Evolutionary conservation across 768 basidiomycete genomes (phyloP), one percentile per base, ranked within the genome.

Genomic region (Exidia glandulosa): DNA sequence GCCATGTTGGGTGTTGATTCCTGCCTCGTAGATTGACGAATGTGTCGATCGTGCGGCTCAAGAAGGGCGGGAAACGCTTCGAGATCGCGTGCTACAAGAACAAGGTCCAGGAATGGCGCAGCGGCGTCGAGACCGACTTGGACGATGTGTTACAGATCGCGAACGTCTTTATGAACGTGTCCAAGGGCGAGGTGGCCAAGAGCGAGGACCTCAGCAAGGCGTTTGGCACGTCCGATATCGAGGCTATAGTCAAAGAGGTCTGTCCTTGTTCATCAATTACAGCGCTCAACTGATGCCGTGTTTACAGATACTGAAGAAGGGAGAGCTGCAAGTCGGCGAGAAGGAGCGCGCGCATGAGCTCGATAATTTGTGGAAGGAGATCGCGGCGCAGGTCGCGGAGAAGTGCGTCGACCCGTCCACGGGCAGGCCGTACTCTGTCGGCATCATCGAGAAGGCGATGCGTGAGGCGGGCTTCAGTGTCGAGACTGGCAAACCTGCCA

Each of bases 71-170:
- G 45, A 97, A 97, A 74, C 85, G 96, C 56, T 98, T 96, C 70
- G 96, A 99, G 95, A 89, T 99, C 67, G 95, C 96, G 36, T 96
- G 94, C 73, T 99, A 98, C 78, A 95, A 97, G 79, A 99, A 99
- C 74, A 97, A 97, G 74, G 96, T 99, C 30, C 91, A 94, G 66
- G 94, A 96, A 71, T 99, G 87, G 83, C 78, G 96, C 61, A 91
- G 82, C 60, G 94, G 94, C 62, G 88, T 95, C 30, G 94, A 98
- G 78, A 92, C 88, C 32, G 87, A 88, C 74, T 74, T 98, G 32
- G 91, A 95, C 67, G 96, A 99, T 66, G 92, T 99, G 37, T 79
- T 98, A 50, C 96, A 99, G 73, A 94, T 98, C 69, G 88, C 84
- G 65, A 92, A 94, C 67, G 92, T 99, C 58, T 99, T 98, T 73